Evolutionary conservation across 805 yeast species (phyloP).

Genomic region (Kodamaea fukazawae): DNA sequence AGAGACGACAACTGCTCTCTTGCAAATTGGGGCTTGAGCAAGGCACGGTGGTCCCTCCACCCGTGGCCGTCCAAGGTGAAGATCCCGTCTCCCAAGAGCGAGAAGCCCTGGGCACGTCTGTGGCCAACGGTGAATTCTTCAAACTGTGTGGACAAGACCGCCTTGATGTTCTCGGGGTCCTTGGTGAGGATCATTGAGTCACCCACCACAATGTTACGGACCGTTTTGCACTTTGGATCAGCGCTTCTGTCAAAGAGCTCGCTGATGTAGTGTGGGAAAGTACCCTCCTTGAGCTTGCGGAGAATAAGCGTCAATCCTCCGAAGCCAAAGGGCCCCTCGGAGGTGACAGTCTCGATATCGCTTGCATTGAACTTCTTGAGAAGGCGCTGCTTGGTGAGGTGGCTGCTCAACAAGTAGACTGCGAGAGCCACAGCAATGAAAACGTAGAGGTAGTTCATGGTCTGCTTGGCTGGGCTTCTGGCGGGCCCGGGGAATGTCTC

Average conservation of each 20-base stretch:
- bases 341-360: neutral
- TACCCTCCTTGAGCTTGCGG: neutral
- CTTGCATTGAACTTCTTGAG: neutral
- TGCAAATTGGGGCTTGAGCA: slow-evolving; percentile 19
- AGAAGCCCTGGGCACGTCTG: slow-evolving; percentile 14
- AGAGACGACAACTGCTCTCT: slow-evolving; percentile 17
- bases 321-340: neutral
- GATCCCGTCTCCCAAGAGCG: slow-evolving; percentile 18
- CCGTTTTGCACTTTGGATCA: neutral
- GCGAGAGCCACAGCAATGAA: neutral
- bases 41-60: slow-evolving; percentile 20
- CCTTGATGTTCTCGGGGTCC: slow-evolving; percentile 21
- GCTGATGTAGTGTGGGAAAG: neutral
- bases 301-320: neutral
- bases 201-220: slow-evolving; percentile 4
- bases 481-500: too few relatives aligned
- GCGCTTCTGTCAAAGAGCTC: neutral
- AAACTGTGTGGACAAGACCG: slow-evolving; percentile 19
- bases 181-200: slow-evolving; percentile 13
- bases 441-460: neutral
- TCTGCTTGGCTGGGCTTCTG: too few relatives aligned
- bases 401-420: neutral
- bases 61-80: slow-evolving; percentile 18
- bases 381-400: neutral
- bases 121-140: slow-evolving; percentile 17